Percentiles rank a stretch among this genome's conserved stretches.
Conservation (phyloP, 1,284 basidiomycete species). For the Coriolopsis trogii region DNA sequence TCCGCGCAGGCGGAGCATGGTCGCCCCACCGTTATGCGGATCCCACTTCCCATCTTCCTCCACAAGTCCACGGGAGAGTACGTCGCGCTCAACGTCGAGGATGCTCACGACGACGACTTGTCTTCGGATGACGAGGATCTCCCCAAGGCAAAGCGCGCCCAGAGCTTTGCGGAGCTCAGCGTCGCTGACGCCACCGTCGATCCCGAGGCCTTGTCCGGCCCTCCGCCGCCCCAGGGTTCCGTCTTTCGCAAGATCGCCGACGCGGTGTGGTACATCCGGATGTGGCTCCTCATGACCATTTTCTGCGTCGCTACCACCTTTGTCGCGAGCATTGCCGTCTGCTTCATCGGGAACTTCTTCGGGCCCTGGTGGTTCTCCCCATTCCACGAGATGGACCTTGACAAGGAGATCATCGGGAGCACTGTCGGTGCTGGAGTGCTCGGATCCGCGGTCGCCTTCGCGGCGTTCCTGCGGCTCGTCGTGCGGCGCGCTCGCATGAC, state of each 20-base stretch:
- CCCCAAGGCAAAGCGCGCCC: neutral
- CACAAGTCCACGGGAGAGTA: neutral
- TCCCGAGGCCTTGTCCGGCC: neutral
- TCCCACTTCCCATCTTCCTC: neutral
- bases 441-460: neutral
- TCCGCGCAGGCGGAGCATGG: neutral
- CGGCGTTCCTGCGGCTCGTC: neutral
- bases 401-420: neutral
- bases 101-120: neutral
- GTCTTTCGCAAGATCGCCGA: neutral
- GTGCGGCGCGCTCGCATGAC: neutral
- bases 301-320: neutral
- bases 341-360: neutral
- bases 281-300: neutral
- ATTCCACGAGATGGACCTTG: neutral
- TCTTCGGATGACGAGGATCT: neutral
- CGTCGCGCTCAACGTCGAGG: neutral
- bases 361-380: neutral
- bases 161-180: neutral
- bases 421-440: conserved; percentile 1
- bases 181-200: neutral
- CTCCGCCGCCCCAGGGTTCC: neutral
- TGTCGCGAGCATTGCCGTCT: neutral
- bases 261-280: neutral
- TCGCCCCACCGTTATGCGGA: neutral